Base-by-base conservation (phyloP, 1,284 basidiomycete species). In the Ceratorhiza oryzae-sativae region DNA sequence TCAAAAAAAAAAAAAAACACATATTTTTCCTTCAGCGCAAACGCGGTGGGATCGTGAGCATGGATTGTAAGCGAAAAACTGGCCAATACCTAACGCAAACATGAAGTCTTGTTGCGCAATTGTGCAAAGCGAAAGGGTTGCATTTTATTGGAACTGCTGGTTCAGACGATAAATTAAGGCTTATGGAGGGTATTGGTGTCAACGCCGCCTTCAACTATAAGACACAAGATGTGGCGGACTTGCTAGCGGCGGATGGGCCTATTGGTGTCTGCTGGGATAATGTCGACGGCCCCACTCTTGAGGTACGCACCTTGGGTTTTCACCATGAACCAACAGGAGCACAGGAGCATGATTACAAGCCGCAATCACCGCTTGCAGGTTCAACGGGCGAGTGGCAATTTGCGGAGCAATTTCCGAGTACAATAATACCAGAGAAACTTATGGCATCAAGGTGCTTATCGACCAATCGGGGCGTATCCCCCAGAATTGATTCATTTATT, bases 1-100 rank as follows among this genome's bases (percentile, higher is more conserved):
- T 76, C 83, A 61, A 80, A 83, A 76, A 76, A 85, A 78, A 86
- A 87, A 4, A 86, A 89, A 36, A 83, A 81, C 0, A 83, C 86
- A 23, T 86, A 87, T 65, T 82, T 89, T 18, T 83, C 83, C 3
- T 83, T 85, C 3, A 87, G 85, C 2, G 86, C 85, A 13, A 85
- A 85, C 10, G 81, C 82, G 0, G 86, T 82, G 73, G 81, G 77
- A 76, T 81, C 77, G 85, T 84, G 67, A 75, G 83, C 80, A 12
- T 23, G n/a, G n/a, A 10, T 36, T 62, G n/a, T 39, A 30, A 42
- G 10, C 25, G 4, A 3, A 18, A 5, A 34, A 5, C 39, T 15
- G 18, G 27, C 25, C 2, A 9, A 15, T n/a, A 2, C 4, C 15
- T 27, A 1, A 27, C 10, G 42, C 41, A 61, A 42, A 46, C 32